Base-by-base conservation (phyloP, 1,284 basidiomycete species). In the Ustilago sp. region DNA sequence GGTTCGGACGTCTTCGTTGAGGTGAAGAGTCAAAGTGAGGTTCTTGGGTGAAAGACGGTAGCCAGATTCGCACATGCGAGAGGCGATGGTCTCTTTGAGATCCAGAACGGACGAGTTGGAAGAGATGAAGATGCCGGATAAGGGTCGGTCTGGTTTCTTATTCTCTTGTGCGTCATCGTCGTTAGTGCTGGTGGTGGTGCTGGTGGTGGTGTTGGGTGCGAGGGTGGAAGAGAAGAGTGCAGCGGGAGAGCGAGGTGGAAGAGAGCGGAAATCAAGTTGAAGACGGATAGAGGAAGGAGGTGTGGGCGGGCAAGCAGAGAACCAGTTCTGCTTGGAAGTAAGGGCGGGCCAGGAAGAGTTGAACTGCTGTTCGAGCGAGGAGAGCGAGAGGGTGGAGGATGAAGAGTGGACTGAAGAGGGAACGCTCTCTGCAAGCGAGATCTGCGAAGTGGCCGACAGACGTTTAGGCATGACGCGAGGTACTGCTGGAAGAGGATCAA, bases 81-180 rank as follows among this genome's bases (percentile, higher is more conserved):
- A 36, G 4, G 55, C 58, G 43, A 74, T 62, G 48, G 65, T 48
- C 56, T 74, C 71, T 39, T 74, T 74, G 59, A 74, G 71, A 8
- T 74, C 71, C 13, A 74, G 61, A 5, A 74, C 66, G n/a, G 65
- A 68, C 13, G 63, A 68, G 59, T 68, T 74, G 62, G 61, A 64
- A 23, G 66, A 65, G 62, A 74, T 63, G 15, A 74, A 74, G 59
- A 74, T 64, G 36, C 65, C 59, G 4, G 61, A 64, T 1, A 74
- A 45, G 2, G 65, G 65, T 12, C 59, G 56, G 32, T 39, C 39
- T 23, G 55, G 41, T 17, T 43, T 43, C 38, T 43, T 57, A 41
- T 31, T 38, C 13, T 4, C 48, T 32, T 34, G 23, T 5, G 6
- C 28, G 11, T 4, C 28, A 28, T 50, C 28, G 23, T 28, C 23